Conservation (phyloP, 1,284 basidiomycete species). For the Takashimella tepidaria region DNA sequence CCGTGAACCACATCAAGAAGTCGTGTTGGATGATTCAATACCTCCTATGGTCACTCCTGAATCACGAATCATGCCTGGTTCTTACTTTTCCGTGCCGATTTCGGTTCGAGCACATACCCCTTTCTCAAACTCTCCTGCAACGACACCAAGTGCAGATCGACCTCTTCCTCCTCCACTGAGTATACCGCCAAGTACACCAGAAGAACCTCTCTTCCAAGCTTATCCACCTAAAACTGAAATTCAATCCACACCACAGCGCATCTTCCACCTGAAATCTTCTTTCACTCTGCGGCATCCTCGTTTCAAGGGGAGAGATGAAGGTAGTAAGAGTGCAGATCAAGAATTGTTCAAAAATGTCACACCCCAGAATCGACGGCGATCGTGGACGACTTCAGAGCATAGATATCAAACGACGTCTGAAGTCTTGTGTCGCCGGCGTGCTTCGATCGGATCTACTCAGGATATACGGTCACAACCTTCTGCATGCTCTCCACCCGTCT, state of each 20-base stretch:
- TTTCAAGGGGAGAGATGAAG: constrained; percentile 4
- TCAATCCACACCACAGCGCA: too few relatives aligned
- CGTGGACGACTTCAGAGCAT: constrained; percentile 1
- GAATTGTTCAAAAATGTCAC: too few relatives aligned
- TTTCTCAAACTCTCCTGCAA: constrained; percentile 10
- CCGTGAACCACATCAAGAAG: not conserved
- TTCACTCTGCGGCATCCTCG: constrained; percentile 12
- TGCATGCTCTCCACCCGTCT: constrained; percentile 23
- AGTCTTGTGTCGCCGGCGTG: constrained; percentile 14
- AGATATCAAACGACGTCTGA: constrained; percentile 6
- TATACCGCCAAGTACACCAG: constrained; percentile 27
- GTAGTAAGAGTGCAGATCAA: constrained; percentile 1
- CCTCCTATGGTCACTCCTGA: not conserved
- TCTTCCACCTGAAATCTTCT: constrained; percentile 10
- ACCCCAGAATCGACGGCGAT: not conserved
- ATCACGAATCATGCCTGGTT: constrained; percentile 20
- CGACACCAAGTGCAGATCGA: constrained; percentile 20
- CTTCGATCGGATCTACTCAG: constrained; percentile 15
- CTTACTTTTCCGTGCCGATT: constrained; percentile 20
- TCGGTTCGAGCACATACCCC: constrained; percentile 1
- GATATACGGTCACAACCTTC: constrained; percentile 8
- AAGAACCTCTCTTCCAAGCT: constrained; percentile 36
- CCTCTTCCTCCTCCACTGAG: constrained; percentile 21
- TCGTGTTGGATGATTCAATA: not conserved
- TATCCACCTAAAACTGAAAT: constrained; percentile 22